Evolutionary conservation across 2,329 filamentous ascomycete species (phyloP).

Genomic region (Conoideocrella luteorostrata): DNA sequence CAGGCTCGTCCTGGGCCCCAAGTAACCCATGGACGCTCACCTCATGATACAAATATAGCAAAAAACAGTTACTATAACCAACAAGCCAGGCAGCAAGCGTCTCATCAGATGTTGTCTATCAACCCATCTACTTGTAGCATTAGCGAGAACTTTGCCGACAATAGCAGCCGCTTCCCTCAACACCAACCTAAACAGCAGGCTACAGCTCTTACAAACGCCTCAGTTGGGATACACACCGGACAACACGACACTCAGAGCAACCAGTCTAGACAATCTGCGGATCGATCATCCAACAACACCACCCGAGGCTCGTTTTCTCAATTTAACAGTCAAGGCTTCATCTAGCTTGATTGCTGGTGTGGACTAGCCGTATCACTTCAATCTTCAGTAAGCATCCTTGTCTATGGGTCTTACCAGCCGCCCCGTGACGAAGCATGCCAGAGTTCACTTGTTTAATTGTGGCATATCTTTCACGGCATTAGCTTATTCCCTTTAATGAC

Average conservation of each 20-base stretch:
- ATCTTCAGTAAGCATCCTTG: too few species aligned
- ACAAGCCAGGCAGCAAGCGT: neutral
- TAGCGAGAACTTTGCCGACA: neutral
- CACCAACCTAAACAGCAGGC: neutral
- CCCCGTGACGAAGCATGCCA: too few species aligned
- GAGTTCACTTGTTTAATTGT: too few species aligned
- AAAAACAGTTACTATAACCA: slow-evolving; percentile 5
- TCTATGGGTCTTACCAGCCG: too few species aligned
- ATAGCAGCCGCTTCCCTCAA: neutral
- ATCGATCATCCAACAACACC: neutral
- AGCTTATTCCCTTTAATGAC: too few species aligned
- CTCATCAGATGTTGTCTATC: neutral
- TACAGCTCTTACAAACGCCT: neutral
- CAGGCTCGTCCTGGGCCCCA: neutral
- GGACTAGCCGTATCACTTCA: neutral
- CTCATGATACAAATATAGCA: slow-evolving; percentile 1
- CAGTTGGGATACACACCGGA: neutral
- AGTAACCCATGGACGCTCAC: neutral
- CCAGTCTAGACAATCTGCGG: neutral
- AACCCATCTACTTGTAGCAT: neutral
- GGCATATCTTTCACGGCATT: too few species aligned
- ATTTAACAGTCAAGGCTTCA: slow-evolving; percentile 4
- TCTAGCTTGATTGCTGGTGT: neutral
- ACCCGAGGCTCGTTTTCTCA: slow-evolving; percentile 4
- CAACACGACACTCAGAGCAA: neutral